Evolutionary conservation across 352 stramenopile genomes (phyloP), one percentile per base, ranked within the genome.

Genomic region (Phytophthora foliorum): DNA sequence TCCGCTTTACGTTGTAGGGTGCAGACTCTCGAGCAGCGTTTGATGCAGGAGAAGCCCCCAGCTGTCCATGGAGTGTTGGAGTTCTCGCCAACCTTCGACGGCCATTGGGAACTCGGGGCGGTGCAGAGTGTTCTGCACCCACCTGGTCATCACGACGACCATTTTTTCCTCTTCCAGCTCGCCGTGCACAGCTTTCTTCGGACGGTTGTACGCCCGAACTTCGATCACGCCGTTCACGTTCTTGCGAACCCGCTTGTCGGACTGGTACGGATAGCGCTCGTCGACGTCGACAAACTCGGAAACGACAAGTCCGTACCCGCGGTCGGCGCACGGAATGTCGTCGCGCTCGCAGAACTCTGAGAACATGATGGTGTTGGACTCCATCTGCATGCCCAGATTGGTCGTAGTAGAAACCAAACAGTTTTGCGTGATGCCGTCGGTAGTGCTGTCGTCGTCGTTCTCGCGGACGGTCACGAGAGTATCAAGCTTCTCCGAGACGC

Each of bases 401-500:
- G 65, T 69, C 3, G 66, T 82, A 1, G 72, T 77, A 4, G 81
- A 79, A 2, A 87, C 63, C 6, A 91, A 54, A 6, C 64, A 71
- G 50, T 88, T 74, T 42, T 77, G 69, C 10, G 59, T 63, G 41
- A 77, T 62, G 7, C 64, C 54, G 9, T 67, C 46, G 3, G 25
- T 55, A 6, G 14, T 70, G 38, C 38, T 56, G 17, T 74, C 53
- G n/a, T 68, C 53, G 45, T 85, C 79, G 45, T 88, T 74, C 25
- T 90, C 81, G 5, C 83, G 79, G 32, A 82, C 68, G 0, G 80
- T 89, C 42, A 91, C 69, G 32, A 81, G 52, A n/a, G 41, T 65
- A 3, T 78, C 81, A 1, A 83, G 54, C 36, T 75, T 72, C 42
- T 90, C 81, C 5, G 81, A 88, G 53, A 89, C 78, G 45, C 54